A percentile compares a stretch with the other conserved stretches of the same genome.
These are phyloP conservation scores for Coemansia sp. DNA, from an alignment of 192 early-diverging fungal genomes.

Conservation along the genomic window DNA sequence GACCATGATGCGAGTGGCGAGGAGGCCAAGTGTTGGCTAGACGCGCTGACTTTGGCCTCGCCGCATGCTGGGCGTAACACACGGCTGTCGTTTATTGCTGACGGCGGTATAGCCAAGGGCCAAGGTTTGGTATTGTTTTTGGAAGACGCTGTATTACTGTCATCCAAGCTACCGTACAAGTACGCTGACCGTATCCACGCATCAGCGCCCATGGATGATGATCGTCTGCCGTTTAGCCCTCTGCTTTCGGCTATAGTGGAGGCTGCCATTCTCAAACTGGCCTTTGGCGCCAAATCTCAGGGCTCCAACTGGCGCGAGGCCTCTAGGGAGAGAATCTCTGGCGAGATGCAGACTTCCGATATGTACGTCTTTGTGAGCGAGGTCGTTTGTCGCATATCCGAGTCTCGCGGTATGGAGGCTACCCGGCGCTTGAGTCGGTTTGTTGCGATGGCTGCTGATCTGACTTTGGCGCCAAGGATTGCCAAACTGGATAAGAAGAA, in stretches of 20 bases:
- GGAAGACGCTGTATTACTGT: conserved; percentile 30
- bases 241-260: conserved; percentile 38
- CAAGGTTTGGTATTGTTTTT: conserved; percentile 29
- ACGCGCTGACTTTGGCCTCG: conserved; percentile 35
- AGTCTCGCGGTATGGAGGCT: conserved; percentile 8
- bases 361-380: conserved; percentile 26
- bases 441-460: conserved; percentile 9
- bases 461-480: conserved; percentile 26
- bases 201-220: not conserved
- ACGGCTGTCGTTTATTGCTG: conserved; percentile 10
- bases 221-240: conserved; percentile 34
- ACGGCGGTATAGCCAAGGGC: conserved; percentile 8
- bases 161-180: conserved; percentile 38
- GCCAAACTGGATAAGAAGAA: conserved; percentile 23
- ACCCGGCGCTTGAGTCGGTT: conserved; percentile 13
- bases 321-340: not conserved
- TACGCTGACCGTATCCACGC: conserved; percentile 42
- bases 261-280: conserved; percentile 30
- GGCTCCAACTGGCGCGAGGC: conserved; percentile 6
- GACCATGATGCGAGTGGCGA: conserved; percentile 26
- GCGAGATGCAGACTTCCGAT: conserved; percentile 17
- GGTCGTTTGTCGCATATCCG: conserved; percentile 28
- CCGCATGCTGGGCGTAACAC: conserved; percentile 24
- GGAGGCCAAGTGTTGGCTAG: conserved; percentile 45
- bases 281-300: conserved; percentile 15